Evolutionary conservation across 352 stramenopile species (phyloP), one percentile per base, ranked within the genome.

Genomic region (Phytopythium boreale): DNA sequence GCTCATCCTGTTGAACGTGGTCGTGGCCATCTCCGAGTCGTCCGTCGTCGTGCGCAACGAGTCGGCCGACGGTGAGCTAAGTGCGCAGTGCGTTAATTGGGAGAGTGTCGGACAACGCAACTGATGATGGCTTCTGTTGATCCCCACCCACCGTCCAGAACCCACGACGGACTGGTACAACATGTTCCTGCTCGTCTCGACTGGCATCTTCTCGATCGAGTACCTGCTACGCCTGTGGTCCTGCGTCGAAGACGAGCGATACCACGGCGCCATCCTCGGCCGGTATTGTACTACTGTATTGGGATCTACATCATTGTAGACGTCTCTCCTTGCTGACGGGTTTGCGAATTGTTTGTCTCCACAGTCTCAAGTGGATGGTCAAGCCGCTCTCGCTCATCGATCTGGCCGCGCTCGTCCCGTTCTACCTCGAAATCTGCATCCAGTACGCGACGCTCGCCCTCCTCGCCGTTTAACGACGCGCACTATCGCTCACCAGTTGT

Each of bases 1-100:
- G 50, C 75, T 89, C 55, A 87, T 89, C 37, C 62, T 87, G 46
- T 59, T 87, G 46, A 89, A 89, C 44, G 80, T 89, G 46, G 57
- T 87, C 27, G 63, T 89, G 46, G 79, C 78, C 41, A 76, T 89
- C 65, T 75, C 74, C 19, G 74, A 82, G 55, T 80, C 78, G 19
- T 67, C 76, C 4, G 55, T 51, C 31, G 55, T 75, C 24, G 36
- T 74, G 15, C 61, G 66, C 29, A 66, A 64, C 24, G 49, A 44
- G 44, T 50, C 58, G 2, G 64, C 41, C 4, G 31, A 46, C 15
- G 44, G 29, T 22, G 20, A 36, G 24, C 2, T 19, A 52, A 31
- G n/a, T n/a, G n/a, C n/a, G n/a, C n/a, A n/a, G n/a, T n/a, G 39
- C 39, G 39, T n/a, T 7, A 8, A 34, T 34, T 34, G 29, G 29